Evolutionary conservation across 2,329 filamentous ascomycete species (phyloP), one percentile per base, ranked within the genome.

Genomic region (Chrysosporium queenslandicum): DNA sequence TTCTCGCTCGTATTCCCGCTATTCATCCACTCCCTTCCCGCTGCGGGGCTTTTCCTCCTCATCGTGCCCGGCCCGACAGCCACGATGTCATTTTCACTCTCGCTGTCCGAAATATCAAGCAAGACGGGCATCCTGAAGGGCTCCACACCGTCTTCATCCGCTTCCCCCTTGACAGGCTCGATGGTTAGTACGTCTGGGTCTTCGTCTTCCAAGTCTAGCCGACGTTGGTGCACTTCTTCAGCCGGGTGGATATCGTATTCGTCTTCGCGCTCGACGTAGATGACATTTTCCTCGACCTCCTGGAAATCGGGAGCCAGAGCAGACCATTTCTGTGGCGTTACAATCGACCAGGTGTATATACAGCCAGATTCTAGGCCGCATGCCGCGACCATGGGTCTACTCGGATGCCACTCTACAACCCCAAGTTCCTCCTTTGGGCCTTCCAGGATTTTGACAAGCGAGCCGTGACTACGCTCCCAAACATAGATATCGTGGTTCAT

Each of bases 401-500:
- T 81, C 0, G 92, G 92, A 65, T 98, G 92, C 92, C 92, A 98
- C 71, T 98, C 92, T 23, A 98, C 90, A 3, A 94, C 86, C 0
- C 91, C 91, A 56, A 97, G 82, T 69, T 98, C 94, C 70, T 98
- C 92, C 63, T 94, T 94, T 1, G 91, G 90, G 0, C 92, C 91
- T 67, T 98, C 94, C 36, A 98, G 77, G 74, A 98, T 98, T 68
- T 94, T 94, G 50, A 96, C 90, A 53, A 98, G 73, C 68, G 88
- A 95, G 47, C 92, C 92, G 63, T 94, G 88, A 52, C 85, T 86
- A 51, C 92, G 82, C 71, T 98, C 92, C 92, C 91, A 97, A 25
- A 97, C 90, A 69, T 97, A 97, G 58, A 98, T 86, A 69, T 98
- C 91, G 62, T 96, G 90, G 64, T 98, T 98, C 76, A 97, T 97